Evolutionary conservation across 2,329 filamentous ascomycete genomes (phyloP).

Genomic region (Zelopaecilomyces penicillatus): DNA sequence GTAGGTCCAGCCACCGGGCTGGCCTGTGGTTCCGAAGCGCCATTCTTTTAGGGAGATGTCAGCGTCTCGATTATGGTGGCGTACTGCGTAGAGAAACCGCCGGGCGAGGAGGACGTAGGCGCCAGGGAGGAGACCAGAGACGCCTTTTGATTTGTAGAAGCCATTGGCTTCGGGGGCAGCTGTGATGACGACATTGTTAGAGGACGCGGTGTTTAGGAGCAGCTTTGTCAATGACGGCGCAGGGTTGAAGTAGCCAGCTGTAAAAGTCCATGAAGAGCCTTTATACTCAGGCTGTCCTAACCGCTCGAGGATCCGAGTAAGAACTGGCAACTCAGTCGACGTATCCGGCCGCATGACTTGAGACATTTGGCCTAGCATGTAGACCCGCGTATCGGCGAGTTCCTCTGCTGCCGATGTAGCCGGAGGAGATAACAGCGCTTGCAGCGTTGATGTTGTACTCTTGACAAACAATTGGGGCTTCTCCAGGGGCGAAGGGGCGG

Average conservation of each 20-base stretch:
- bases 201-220: constrained; percentile 63
- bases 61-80: constrained; percentile 36
- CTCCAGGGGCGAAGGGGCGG: constrained; percentile 64
- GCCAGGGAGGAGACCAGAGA: constrained; percentile 82
- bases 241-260: constrained; percentile 97
- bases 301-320: constrained; percentile 64
- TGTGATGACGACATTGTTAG: constrained; percentile 74
- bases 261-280: constrained; percentile 84
- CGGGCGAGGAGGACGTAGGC: constrained; percentile 86
- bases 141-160: constrained; percentile 80
- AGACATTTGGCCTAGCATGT: constrained; percentile 81
- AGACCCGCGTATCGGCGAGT: constrained; percentile 60
- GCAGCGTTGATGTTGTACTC: constrained; percentile 58
- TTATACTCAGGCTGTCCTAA: constrained; percentile 56
- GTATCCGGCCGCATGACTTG: constrained; percentile 70
- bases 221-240: constrained; percentile 74
- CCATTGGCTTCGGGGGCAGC: constrained; percentile 91
- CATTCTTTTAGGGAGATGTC: constrained; percentile 77
- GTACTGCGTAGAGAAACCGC: constrained; percentile 61
- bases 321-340: constrained; percentile 80
- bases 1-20: constrained; percentile 88
- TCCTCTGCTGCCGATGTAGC: constrained; percentile 12
- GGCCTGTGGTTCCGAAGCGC: constrained; percentile 71
- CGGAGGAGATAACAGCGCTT: constrained; percentile 50
- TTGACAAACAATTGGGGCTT: constrained; percentile 61